Conservation (phyloP, 1,139 yeast genomes). For the Candida labiduridarum region DNA sequence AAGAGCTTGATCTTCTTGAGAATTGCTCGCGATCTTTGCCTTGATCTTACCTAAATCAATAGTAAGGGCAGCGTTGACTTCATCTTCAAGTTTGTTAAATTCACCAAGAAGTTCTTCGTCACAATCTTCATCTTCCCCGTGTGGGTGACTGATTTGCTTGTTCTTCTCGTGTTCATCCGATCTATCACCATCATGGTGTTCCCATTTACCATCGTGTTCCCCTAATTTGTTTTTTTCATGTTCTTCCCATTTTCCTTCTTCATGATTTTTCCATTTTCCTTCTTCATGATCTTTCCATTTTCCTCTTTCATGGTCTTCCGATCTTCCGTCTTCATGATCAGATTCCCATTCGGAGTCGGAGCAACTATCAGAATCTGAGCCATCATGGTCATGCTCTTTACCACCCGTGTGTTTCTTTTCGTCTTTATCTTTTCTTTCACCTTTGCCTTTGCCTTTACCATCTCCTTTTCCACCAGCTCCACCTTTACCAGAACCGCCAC, state of each 20-base stretch:
- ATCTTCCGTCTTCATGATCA: neutral
- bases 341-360: neutral
- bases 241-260: neutral
- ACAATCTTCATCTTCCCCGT: constrained; percentile 2
- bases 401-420: neutral
- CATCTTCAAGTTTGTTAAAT: neutral
- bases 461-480: neutral
- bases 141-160: neutral
- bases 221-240: neutral
- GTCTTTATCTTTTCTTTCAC: neutral
- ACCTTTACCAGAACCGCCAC: constrained; percentile 4
- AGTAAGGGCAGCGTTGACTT: neutral
- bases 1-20: neutral
- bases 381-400: neutral
- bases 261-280: neutral
- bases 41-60: neutral
- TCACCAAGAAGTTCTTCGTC: neutral
- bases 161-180: neutral
- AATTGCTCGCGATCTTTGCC: constrained; percentile 2
- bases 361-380: too few relatives aligned
- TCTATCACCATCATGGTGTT: neutral
- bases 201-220: neutral
- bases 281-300: neutral
- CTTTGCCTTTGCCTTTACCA: neutral
- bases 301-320: neutral